Evolutionary conservation across 2,329 filamentous ascomycete species (phyloP), one percentile per base, ranked within the genome.

Genomic region (Conoideocrella luteorostrata): DNA sequence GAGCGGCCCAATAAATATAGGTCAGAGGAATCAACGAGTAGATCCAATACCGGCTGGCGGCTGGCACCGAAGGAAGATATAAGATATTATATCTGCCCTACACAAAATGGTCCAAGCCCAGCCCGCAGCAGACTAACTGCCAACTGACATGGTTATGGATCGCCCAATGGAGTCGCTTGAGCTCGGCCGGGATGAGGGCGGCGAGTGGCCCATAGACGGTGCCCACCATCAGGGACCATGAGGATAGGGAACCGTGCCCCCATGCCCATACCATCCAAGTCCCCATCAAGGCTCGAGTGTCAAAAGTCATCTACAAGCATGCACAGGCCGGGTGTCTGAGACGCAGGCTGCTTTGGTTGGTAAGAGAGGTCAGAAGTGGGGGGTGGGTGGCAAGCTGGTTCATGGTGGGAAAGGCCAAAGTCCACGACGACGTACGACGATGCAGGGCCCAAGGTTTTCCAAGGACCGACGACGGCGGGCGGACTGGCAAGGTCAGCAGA

Each of bases 271-370:
- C n/a, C 30, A 15, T 33, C 22, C 38, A 29, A 37, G 43, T 40
- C 30, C 9, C 30, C 18, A 34, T n/a, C 9, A 35, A 38, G 26
- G 20, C 34, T 33, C 41, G 33, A 43, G 44, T 47, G 45, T 48
- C 47, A 39, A 47, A 47, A 45, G 45, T 41, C 39, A 44, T 45
- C 35, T 38, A 40, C 34, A 40, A 41, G 41, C 45, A 48, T 39
- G 50, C 45, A 45, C 42, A 41, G 46, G 49, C 47, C 43, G 26
- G 38, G 22, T 40, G 23, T 44, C 51, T 53, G 50, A 53, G 49
- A 54, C 50, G 39, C 40, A 46, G 48, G 43, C 23, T 50, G 47
- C 44, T 20, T 23, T 44, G 29, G 35, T 43, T 10, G 20, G 37
- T 33, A 20, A 39, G 18, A 29, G 18, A 34, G 29, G 35, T 21